phyloP scores from a whole-genome alignment of 257 asterid species.

The Nemophila menziesii region DNA sequence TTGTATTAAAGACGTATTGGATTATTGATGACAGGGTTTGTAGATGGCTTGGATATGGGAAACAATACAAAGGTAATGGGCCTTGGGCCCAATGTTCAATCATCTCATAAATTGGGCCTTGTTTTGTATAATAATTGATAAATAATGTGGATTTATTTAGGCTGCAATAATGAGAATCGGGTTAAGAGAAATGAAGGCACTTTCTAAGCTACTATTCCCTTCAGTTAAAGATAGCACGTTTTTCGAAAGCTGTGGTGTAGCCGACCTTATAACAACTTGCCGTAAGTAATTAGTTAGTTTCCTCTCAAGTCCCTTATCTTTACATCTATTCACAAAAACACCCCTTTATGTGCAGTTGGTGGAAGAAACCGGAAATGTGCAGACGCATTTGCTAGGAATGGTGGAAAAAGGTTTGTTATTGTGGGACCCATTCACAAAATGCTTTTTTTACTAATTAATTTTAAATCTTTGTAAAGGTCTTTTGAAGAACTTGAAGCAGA shows the following conservation, averaged over 20 bases:
- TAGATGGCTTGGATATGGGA: slow-evolving; percentile 93
- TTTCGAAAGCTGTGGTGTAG: slow-evolving; percentile 95
- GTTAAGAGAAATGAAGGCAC: slow-evolving; percentile 84
- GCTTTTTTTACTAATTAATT: slow-evolving; percentile 3
- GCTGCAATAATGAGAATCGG: slow-evolving; percentile 97
- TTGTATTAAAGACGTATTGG: neutral
- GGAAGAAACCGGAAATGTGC: slow-evolving; percentile 94
- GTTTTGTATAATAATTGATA: neutral
- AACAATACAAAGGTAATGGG: slow-evolving; percentile 69
- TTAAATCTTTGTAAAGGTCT: slow-evolving; percentile 22
- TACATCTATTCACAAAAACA: too few relatives aligned
- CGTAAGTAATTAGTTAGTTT: slow-evolving; percentile 35
- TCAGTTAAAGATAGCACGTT: slow-evolving; percentile 83
- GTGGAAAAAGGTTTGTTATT: slow-evolving; percentile 47
- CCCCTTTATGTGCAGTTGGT: slow-evolving; percentile 85
- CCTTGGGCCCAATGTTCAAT: neutral
- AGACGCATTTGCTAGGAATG: slow-evolving; percentile 75
- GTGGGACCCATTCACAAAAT: neutral
- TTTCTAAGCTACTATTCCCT: slow-evolving; percentile 71
- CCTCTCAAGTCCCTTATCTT: too few relatives aligned
- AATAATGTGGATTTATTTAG: slow-evolving; percentile 23
- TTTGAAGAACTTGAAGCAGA: slow-evolving; percentile 89
- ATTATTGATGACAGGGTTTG: slow-evolving; percentile 45
- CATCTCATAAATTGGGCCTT: neutral
- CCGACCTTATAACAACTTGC: slow-evolving; percentile 89